Evolutionary conservation across 1,284 basidiomycete species (phyloP).

Genomic region (Kwoniella shivajii): DNA sequence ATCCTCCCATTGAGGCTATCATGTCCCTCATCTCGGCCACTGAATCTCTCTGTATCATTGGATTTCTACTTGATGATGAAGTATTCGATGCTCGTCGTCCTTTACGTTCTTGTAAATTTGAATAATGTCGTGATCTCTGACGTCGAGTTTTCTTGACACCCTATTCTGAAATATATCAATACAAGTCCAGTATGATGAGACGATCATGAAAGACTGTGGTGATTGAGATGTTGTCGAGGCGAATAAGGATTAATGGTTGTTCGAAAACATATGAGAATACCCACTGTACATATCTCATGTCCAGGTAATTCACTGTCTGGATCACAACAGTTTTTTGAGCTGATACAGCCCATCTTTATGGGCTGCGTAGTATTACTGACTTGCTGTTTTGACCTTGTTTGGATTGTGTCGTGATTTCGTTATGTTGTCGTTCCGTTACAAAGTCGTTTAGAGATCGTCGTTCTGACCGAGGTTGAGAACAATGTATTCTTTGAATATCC

Average conservation of each 20-base stretch:
- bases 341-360: conserved; percentile 3
- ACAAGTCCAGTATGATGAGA: neutral
- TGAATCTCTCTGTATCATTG: conserved; percentile 20
- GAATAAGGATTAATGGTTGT: neutral
- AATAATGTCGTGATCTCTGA: neutral
- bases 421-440: too few species aligned
- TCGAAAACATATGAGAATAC: neutral
- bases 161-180: too few species aligned
- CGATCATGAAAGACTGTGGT: neutral
- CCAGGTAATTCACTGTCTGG: conserved; percentile 6
- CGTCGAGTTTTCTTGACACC: too few species aligned
- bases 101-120: neutral
- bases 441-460: too few species aligned
- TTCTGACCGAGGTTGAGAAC: too few species aligned
- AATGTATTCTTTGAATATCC: neutral
- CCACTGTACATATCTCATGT: conserved; percentile 1
- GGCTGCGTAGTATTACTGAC: too few species aligned
- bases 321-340: conserved; percentile 1
- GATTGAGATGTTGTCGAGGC: neutral
- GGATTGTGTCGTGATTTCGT: neutral
- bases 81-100: neutral
- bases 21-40: conserved; percentile 25
- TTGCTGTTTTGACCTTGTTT: too few species aligned
- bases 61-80: neutral
- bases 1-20: conserved; percentile 33